Percentiles rank a stretch among this genome's conserved stretches.
These are phyloP conservation scores for Byssothecium circinans DNA, from an alignment of 2,329 filamentous ascomycete genomes.

Conservation along the genomic window DNA sequence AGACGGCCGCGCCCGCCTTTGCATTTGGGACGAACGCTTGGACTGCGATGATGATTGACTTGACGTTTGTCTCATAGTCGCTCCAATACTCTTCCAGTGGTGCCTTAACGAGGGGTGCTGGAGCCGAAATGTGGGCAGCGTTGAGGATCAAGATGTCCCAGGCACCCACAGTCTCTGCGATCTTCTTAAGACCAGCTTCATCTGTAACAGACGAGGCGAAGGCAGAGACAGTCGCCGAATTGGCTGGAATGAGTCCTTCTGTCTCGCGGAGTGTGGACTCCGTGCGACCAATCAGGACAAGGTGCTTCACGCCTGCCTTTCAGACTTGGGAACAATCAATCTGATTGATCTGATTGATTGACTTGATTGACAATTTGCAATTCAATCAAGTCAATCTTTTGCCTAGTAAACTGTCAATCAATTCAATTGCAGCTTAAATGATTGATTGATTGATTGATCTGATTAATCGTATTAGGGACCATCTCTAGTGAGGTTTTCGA, in stretches of 20 bases:
- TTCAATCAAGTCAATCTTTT: no score
- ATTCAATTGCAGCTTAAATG: no score
- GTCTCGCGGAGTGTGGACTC: conserved; percentile 17
- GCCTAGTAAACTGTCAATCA: no score
- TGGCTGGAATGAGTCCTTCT: background rate
- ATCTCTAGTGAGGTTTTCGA: no score
- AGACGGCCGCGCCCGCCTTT: background rate
- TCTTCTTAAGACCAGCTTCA: conserved; percentile 10
- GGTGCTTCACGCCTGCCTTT: conserved; percentile 45
- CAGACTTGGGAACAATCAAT: no score
- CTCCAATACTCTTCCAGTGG: conserved; percentile 20
- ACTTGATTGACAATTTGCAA: no score
- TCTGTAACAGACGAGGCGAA: conserved; percentile 15
- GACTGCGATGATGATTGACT: conserved; percentile 14
- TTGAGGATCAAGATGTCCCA: conserved; percentile 28
- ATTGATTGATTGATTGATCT: no score
- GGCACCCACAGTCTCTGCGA: conserved; percentile 13
- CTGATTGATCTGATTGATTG: no score
- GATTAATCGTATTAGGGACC: no score
- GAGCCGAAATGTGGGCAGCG: conserved; percentile 15
- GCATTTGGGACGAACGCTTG: conserved; percentile 22
- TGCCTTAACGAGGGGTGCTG: conserved; percentile 9
- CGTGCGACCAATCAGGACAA: conserved; percentile 49
- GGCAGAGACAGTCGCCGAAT: background rate
- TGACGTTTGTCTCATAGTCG: conserved; percentile 27